Conservation (phyloP, 2,329 filamentous ascomycete genomes). For the Penicillium sp. region DNA sequence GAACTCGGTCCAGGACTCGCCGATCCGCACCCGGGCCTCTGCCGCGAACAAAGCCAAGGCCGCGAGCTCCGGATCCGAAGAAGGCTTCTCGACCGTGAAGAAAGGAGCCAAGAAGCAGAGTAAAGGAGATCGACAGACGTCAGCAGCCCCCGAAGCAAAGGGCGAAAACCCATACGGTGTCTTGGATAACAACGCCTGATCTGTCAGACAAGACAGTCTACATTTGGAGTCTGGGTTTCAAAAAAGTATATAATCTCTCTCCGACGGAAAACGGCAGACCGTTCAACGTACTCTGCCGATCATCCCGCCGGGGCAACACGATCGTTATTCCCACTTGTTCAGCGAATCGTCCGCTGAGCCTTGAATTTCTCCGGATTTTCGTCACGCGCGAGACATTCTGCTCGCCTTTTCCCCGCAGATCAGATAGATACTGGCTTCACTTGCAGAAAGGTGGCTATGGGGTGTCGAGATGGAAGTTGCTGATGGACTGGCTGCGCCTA, state of each 20-base stretch:
- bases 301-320: neutral
- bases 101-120: conserved; percentile 31
- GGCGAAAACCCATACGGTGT: conserved; percentile 31
- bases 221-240: conserved; percentile 11
- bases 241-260: conserved; percentile 6
- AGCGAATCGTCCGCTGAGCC: too few relatives aligned
- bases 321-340: too few relatives aligned
- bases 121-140: conserved; percentile 18
- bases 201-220: too few relatives aligned
- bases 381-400: too few relatives aligned
- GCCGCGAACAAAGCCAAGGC: conserved; percentile 28
- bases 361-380: too few relatives aligned
- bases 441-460: too few relatives aligned
- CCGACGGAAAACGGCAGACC: neutral
- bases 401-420: too few relatives aligned
- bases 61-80: conserved; percentile 18
- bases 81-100: conserved; percentile 29
- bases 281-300: neutral
- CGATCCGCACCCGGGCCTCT: conserved; percentile 30
- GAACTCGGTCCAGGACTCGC: conserved; percentile 21
- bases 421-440: too few relatives aligned
- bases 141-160: conserved; percentile 18
- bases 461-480: too few relatives aligned
- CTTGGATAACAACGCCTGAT: conserved; percentile 23
- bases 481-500: neutral